Evolutionary conservation across 148 eudicot species (phyloP).

Genomic region (Euryodendron excelsum): DNA sequence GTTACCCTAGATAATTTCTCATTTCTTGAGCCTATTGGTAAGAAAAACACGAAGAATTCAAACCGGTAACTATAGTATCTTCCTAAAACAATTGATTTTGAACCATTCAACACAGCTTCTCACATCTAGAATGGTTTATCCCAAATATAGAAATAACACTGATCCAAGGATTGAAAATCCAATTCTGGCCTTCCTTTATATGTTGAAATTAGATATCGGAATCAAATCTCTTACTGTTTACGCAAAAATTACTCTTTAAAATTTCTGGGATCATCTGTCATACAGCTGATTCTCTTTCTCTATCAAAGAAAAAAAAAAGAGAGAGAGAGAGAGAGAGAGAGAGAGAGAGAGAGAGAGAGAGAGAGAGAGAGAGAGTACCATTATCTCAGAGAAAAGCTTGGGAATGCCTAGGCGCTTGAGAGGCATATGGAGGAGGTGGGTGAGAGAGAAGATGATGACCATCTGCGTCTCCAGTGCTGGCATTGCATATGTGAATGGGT

Average conservation of each 20-base stretch:
- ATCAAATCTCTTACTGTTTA: not conserved
- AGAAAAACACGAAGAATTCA: not conserved
- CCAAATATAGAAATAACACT: no score
- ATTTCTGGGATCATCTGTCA: no score
- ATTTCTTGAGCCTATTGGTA: no score
- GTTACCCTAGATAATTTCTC: no score
- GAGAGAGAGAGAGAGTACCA: conserved; percentile 8
- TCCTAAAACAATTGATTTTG: no score
- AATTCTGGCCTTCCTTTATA: not conserved
- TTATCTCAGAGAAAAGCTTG: conserved; percentile 27
- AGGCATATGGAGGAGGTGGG: conserved; percentile 23
- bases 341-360: not conserved
- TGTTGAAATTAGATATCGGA: not conserved
- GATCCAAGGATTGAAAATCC: not conserved
- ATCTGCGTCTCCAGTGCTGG: conserved; percentile 28
- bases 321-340: not conserved
- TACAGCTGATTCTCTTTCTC: not conserved
- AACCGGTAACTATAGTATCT: not conserved
- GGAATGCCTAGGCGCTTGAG: conserved; percentile 31
- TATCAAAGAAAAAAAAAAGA: no score
- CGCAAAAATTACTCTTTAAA: no score
- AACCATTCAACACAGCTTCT: no score
- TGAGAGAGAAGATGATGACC: conserved; percentile 22
- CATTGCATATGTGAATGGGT: conserved; percentile 12
- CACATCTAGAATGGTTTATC: no score